phyloP scores from a whole-genome alignment of 805 yeast species.

The Candida tibetensis region DNA sequence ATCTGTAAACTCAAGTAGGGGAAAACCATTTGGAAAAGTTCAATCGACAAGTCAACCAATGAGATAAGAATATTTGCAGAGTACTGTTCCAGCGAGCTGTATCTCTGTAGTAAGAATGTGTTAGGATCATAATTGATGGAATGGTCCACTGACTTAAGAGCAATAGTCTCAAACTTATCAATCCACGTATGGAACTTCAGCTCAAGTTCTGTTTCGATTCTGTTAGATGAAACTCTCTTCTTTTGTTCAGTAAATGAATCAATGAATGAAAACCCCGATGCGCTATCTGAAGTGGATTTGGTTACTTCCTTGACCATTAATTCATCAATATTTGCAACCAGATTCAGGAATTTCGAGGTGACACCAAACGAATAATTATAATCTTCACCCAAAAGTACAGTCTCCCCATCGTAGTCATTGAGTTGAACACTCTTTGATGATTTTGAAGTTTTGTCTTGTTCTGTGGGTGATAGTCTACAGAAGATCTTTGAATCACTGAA shows the following conservation, averaged over 20 bases:
- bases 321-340: slow-evolving; percentile 32
- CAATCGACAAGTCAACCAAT: slow-evolving; percentile 75
- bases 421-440: slow-evolving; percentile 16
- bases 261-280: background rate
- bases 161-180: slow-evolving; percentile 27
- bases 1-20: slow-evolving; percentile 72
- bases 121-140: slow-evolving; percentile 36
- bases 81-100: slow-evolving; percentile 22
- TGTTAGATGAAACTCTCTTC: slow-evolving; percentile 8
- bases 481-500: slow-evolving; percentile 38
- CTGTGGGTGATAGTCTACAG: slow-evolving; percentile 4
- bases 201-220: slow-evolving; percentile 24
- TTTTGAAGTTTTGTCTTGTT: slow-evolving; percentile 18
- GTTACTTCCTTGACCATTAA: slow-evolving; percentile 24
- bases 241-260: background rate
- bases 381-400: slow-evolving; percentile 43
- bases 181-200: slow-evolving; percentile 28
- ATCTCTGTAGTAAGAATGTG: slow-evolving; percentile 21
- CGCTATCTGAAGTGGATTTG: slow-evolving; percentile 1
- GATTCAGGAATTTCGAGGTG: slow-evolving; percentile 44
- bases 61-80: slow-evolving; percentile 31
- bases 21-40: slow-evolving; percentile 67
- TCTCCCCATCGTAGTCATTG: slow-evolving; percentile 22
- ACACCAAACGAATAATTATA: slow-evolving; percentile 52
- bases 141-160: slow-evolving; percentile 20